These are phyloP conservation scores for Passiflora organensis DNA, from an alignment of 345 rosid species.

Conservation along the genomic window DNA sequence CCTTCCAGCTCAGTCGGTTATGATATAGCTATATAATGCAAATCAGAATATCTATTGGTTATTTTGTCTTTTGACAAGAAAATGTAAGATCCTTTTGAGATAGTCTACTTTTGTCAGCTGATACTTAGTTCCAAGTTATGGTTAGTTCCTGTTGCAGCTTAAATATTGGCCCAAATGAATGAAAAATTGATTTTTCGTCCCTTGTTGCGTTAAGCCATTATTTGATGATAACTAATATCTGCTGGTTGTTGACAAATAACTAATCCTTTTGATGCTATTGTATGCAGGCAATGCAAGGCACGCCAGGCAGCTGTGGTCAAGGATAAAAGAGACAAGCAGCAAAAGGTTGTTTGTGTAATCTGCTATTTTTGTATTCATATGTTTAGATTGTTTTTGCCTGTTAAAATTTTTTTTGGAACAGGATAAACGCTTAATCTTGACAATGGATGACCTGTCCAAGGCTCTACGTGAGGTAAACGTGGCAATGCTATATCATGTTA, in stretches of 20 bases:
- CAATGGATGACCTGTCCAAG: slow-evolving; percentile 91
- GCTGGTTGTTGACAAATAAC: background rate
- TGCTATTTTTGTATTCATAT: slow-evolving; percentile 9
- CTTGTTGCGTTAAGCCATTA: background rate
- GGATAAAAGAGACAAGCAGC: slow-evolving; percentile 92
- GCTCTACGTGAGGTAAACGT: slow-evolving; percentile 71
- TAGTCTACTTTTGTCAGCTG: no score
- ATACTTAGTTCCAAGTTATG: no score
- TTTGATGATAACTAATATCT: no score
- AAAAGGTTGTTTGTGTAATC: slow-evolving; percentile 40
- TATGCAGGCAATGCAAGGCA: slow-evolving; percentile 84
- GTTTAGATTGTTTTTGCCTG: background rate
- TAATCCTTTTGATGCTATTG: background rate
- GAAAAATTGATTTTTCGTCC: no score
- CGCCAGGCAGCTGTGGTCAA: slow-evolving; percentile 74
- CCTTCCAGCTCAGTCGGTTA: no score
- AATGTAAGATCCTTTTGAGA: no score
- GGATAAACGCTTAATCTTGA: slow-evolving; percentile 84
- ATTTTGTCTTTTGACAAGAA: no score
- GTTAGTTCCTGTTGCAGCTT: no score
- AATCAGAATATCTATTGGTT: no score
- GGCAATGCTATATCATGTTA: background rate
- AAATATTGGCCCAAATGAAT: no score
- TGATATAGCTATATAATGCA: no score
- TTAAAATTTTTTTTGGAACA: slow-evolving; percentile 30